Evolutionary conservation across 768 basidiomycete species (phyloP).

Genomic region (Lactarius psammicola): DNA sequence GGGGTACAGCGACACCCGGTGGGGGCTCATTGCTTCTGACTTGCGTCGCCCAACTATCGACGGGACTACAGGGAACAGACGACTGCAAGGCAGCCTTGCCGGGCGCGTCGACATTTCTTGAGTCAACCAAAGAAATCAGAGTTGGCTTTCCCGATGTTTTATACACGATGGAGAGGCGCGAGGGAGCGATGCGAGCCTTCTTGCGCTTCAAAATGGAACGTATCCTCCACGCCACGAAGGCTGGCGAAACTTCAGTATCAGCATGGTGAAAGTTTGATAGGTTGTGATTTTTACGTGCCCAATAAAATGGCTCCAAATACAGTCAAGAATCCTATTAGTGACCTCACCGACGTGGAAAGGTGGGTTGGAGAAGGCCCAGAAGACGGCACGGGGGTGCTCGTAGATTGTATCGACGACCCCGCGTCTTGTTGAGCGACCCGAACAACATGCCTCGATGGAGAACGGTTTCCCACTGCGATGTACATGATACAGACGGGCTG

Average conservation of each 20-base stretch:
- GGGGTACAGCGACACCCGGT: slow-evolving; percentile 18
- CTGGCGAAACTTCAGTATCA: slow-evolving; percentile 14
- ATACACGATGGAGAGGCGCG: slow-evolving; percentile 3
- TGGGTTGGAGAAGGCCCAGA: background rate
- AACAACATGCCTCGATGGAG: slow-evolving; percentile 23
- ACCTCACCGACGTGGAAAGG: slow-evolving; percentile 31
- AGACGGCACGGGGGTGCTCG: slow-evolving; percentile 1
- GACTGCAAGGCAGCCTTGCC: background rate
- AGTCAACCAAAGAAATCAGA: background rate
- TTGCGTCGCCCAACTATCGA: slow-evolving; percentile 27
- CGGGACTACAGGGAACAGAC: background rate
- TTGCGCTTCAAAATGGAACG: slow-evolving; percentile 21
- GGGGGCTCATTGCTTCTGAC: slow-evolving; percentile 22
- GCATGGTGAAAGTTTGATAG: too few relatives aligned
- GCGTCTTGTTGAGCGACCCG: slow-evolving; percentile 5
- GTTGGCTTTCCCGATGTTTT: slow-evolving; percentile 6
- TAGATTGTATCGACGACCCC: background rate
- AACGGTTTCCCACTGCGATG: slow-evolving; percentile 8
- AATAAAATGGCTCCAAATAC: slow-evolving; percentile 34
- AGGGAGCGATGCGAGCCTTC: background rate
- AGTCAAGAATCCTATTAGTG: slow-evolving; percentile 31
- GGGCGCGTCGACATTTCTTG: background rate
- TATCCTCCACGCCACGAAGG: slow-evolving; percentile 27
- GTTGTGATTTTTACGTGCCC: slow-evolving; percentile 26
- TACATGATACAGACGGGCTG: slow-evolving; percentile 21